These are phyloP conservation scores for Termitomyces sp. DNA, from an alignment of 768 basidiomycete genomes.

Conservation along the genomic window DNA sequence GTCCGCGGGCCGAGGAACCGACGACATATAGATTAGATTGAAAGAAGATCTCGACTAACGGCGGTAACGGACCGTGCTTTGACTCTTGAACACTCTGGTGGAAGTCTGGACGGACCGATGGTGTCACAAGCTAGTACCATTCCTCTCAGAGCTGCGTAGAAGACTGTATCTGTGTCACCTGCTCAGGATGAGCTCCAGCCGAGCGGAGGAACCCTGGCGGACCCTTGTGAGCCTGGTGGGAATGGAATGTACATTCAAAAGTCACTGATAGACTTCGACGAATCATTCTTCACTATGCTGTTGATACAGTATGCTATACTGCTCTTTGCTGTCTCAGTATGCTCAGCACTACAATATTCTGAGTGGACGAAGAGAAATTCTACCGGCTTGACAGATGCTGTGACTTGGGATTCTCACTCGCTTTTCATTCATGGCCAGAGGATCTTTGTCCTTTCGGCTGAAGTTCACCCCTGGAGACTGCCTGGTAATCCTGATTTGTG, in stretches of 20 bases:
- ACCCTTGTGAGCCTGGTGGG: background rate
- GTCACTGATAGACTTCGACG: background rate
- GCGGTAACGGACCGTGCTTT: background rate
- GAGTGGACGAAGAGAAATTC: slow-evolving; percentile 23
- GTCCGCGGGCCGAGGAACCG: background rate
- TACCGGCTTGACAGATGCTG: slow-evolving; percentile 40
- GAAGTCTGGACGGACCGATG: background rate
- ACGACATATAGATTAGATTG: background rate
- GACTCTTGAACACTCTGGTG: background rate
- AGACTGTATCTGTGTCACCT: slow-evolving; percentile 4
- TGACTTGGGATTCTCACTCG: slow-evolving; percentile 58
- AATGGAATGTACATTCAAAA: background rate
- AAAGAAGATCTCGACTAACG: no score
- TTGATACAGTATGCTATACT: slow-evolving; percentile 7
- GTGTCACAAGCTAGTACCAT: background rate
- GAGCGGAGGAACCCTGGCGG: background rate
- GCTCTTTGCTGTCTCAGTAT: slow-evolving; percentile 7
- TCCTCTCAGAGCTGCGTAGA: background rate
- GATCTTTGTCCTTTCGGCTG: slow-evolving; percentile 54
- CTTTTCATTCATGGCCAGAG: slow-evolving; percentile 54
- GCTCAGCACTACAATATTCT: slow-evolving; percentile 1
- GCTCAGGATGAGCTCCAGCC: background rate
- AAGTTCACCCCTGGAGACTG: slow-evolving; percentile 57
- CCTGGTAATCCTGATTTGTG: slow-evolving; percentile 47
- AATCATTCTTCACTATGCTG: slow-evolving; percentile 5